Evolutionary conservation across 2,329 filamentous ascomycete genomes (phyloP).

Genomic region (Escovopsis sp.): DNA sequence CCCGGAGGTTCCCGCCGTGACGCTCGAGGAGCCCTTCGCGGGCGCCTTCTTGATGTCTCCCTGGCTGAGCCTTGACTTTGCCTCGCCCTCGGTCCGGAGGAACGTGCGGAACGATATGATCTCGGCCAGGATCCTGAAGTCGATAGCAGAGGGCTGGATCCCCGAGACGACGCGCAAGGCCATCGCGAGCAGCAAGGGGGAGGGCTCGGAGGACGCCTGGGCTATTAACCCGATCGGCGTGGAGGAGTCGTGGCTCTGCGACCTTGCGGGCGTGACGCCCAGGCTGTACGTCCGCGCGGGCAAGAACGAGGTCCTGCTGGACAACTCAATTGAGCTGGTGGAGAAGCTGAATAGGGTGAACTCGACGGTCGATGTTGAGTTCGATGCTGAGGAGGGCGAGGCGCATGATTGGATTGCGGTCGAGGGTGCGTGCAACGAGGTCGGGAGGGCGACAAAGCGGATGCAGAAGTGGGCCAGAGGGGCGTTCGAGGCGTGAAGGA

Average conservation of each 20-base stretch:
- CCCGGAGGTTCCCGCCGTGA: slow-evolving; percentile 9
- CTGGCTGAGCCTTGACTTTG: slow-evolving; percentile 13
- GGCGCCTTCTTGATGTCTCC: slow-evolving; percentile 21
- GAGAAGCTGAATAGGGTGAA: slow-evolving; percentile 10
- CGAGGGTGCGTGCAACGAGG: slow-evolving; percentile 11
- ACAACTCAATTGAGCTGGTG: slow-evolving; percentile 14
- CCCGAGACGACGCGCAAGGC: slow-evolving; percentile 1
- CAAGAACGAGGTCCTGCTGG: slow-evolving; percentile 17
- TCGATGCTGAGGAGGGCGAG: slow-evolving; percentile 15
- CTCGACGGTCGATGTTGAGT: slow-evolving; percentile 10
- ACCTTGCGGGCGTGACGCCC: slow-evolving; percentile 9
- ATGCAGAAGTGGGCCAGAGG: slow-evolving; percentile 19
- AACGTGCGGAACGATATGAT: slow-evolving; percentile 21
- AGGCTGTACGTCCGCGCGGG: slow-evolving; percentile 20
- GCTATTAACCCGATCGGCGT: slow-evolving; percentile 15
- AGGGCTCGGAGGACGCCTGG: slow-evolving; percentile 9
- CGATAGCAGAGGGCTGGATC: slow-evolving; percentile 4
- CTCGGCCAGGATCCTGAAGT: slow-evolving; percentile 6
- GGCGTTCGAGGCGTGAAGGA: slow-evolving; percentile 1
- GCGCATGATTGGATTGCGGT: slow-evolving; percentile 21
- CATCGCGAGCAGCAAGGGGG: slow-evolving; percentile 5
- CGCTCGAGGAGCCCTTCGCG: slow-evolving; percentile 13
- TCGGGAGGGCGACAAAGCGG: slow-evolving; percentile 15
- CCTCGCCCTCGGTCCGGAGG: slow-evolving; percentile 11
- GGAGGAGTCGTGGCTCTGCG: slow-evolving; percentile 15